phyloP scores from a whole-genome alignment of 345 rosid species.

The Salix dunnii region DNA sequence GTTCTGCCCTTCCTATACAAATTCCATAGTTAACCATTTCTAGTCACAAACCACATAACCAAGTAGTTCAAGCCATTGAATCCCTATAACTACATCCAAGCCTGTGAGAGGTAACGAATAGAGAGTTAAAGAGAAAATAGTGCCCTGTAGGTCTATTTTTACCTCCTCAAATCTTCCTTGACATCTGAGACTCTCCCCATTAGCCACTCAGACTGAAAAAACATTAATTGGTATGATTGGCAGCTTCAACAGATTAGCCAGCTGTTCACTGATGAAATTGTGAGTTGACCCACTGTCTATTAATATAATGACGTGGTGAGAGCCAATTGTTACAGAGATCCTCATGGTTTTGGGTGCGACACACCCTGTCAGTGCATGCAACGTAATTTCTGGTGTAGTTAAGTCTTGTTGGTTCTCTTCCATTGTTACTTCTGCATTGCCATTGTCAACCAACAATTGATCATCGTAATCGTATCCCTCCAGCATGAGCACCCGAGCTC shows the following conservation, averaged over 20 bases:
- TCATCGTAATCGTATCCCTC: neutral
- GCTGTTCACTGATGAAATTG: neutral
- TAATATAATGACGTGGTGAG: neutral
- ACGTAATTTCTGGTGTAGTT: neutral
- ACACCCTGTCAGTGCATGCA: neutral
- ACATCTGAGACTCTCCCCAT: neutral
- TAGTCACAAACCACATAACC: neutral
- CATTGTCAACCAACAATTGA: no score
- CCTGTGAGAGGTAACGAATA: neutral
- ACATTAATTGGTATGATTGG: neutral
- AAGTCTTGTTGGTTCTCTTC: neutral
- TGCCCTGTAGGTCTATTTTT: neutral
- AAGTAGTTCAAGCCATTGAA: neutral
- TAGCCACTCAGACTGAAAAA: neutral
- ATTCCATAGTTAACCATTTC: constrained; percentile 2
- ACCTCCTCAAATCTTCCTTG: neutral
- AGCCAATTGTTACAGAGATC: neutral
- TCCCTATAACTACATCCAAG: neutral
- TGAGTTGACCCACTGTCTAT: neutral
- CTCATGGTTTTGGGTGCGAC: neutral
- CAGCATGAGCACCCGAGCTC: neutral
- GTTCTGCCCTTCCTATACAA: neutral
- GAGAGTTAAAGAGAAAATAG: neutral
- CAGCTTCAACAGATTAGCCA: neutral
- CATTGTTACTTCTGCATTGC: neutral